A percentile compares a stretch with the other conserved stretches of the same genome.
These are phyloP conservation scores for Cystobasidium pallidum DNA, from an alignment of 1,284 basidiomycete species.

Conservation along the genomic window DNA sequence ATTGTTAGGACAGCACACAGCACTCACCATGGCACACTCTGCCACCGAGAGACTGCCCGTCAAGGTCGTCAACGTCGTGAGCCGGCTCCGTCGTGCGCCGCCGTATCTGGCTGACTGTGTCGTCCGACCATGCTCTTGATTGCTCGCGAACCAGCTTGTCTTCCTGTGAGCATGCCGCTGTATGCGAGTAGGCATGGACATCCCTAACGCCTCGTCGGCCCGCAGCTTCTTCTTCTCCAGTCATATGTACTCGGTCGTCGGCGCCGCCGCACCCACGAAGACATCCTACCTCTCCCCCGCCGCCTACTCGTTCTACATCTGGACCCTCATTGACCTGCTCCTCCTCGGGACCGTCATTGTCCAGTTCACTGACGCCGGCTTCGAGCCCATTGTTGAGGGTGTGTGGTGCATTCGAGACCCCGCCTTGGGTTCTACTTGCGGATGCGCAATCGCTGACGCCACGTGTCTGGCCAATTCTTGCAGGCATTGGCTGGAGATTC, in stretches of 20 bases:
- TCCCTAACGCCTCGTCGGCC: not conserved
- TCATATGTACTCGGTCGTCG: conserved; percentile 48
- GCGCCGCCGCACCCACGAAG: conserved; percentile 27
- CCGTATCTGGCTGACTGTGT: conserved; percentile 20
- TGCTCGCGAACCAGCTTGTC: conserved; percentile 15
- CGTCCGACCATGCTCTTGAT: not conserved
- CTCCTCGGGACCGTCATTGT: conserved; percentile 56
- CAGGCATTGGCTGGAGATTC: conserved; percentile 58
- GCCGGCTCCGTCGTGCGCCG: not conserved
- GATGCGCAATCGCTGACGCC: conserved; percentile 48
- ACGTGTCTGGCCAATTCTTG: conserved; percentile 47
- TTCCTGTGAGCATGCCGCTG: conserved; percentile 21
- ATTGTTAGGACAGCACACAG: not conserved
- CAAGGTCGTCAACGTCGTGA: conserved; percentile 45
- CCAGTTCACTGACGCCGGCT: conserved; percentile 50
- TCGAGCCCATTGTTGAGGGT: conserved; percentile 22
- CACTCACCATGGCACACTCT: conserved; percentile 28
- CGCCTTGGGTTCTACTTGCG: too few relatives aligned
- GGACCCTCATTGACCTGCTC: conserved; percentile 55
- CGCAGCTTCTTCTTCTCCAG: conserved; percentile 51
- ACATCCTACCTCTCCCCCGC: conserved; percentile 46
- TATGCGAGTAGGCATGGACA: too few relatives aligned
- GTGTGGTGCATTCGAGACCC: too few relatives aligned
- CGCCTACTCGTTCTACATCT: conserved; percentile 46
- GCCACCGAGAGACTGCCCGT: conserved; percentile 26